phyloP scores from a whole-genome alignment of 2,329 filamentous ascomycete species.

The Aspergillus sclerotialis region DNA sequence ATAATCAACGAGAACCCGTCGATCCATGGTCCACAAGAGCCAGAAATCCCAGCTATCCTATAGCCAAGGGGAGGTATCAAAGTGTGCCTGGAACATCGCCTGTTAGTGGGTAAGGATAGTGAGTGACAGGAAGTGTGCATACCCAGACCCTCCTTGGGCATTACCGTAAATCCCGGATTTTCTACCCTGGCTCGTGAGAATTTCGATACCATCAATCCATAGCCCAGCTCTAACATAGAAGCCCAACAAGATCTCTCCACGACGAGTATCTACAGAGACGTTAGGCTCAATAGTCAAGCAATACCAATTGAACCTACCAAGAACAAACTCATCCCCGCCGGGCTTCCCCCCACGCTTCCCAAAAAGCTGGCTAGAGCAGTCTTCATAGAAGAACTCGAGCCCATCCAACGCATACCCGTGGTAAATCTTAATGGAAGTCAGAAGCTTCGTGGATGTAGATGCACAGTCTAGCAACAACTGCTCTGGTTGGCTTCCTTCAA shows the following conservation, averaged over 20 bases:
- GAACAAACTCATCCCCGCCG: slow-evolving; percentile 65
- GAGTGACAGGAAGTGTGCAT: slow-evolving; percentile 33
- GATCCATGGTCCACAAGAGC: slow-evolving; percentile 72
- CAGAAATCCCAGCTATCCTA: slow-evolving; percentile 78
- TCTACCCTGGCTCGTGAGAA: slow-evolving; percentile 82
- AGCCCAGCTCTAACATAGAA: slow-evolving; percentile 74
- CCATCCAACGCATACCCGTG: slow-evolving; percentile 73
- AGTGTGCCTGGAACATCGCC: slow-evolving; percentile 56
- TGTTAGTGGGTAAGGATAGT: slow-evolving; percentile 6
- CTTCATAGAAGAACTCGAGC: slow-evolving; percentile 88
- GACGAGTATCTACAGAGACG: slow-evolving; percentile 59
- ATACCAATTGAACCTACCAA: slow-evolving; percentile 51
- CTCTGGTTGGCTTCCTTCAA: slow-evolving; percentile 62
- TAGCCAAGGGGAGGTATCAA: slow-evolving; percentile 86
- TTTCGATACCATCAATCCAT: slow-evolving; percentile 81
- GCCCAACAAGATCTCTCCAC: slow-evolving; percentile 79
- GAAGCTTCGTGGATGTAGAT: slow-evolving; percentile 60
- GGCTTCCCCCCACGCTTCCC: slow-evolving; percentile 68
- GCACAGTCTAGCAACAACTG: slow-evolving; percentile 70
- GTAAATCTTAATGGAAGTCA: slow-evolving; percentile 69
- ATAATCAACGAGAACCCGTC: slow-evolving; percentile 82
- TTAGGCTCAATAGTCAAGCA: slow-evolving; percentile 13
- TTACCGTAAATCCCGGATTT: slow-evolving; percentile 83
- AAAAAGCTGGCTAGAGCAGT: slow-evolving; percentile 75
- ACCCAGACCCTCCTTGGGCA: slow-evolving; percentile 71